Evolutionary conservation across 768 basidiomycete species (phyloP).

Genomic region (Calvatia gigantea): DNA sequence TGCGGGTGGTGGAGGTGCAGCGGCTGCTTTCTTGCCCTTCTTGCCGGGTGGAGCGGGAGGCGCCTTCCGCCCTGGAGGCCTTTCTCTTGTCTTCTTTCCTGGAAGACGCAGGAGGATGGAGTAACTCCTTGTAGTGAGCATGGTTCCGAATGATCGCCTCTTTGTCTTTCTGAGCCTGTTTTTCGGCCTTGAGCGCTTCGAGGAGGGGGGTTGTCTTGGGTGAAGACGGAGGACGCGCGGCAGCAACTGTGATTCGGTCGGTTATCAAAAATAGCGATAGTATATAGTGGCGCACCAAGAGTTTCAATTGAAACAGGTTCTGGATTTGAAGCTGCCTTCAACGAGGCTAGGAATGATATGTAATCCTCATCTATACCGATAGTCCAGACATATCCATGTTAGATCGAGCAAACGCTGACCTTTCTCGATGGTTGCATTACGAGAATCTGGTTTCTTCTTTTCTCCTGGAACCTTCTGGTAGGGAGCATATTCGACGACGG

Average conservation of each 20-base stretch:
- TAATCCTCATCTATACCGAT: conserved; percentile 69
- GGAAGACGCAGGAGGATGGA: conserved; percentile 21
- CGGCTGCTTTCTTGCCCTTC: conserved; percentile 20
- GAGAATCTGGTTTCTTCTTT: conserved; percentile 72
- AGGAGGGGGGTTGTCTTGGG: conserved; percentile 90
- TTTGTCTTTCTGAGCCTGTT: conserved; percentile 67
- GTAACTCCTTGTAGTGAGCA: conserved; percentile 61
- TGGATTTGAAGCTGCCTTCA: conserved; percentile 45
- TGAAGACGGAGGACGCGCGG: conserved; percentile 51
- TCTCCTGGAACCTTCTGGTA: conserved; percentile 82
- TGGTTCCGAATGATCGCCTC: conserved; percentile 71
- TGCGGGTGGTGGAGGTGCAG: conserved; percentile 8
- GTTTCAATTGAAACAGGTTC: conserved; percentile 66
- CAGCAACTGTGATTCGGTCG: conserved; percentile 46
- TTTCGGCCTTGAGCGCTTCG: conserved; percentile 88
- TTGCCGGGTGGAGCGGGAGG: conserved; percentile 14
- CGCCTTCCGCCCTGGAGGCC: conserved; percentile 20
- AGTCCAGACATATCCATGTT: background rate
- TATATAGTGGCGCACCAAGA: conserved; percentile 41
- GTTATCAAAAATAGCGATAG: background rate
- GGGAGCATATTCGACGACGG: conserved; percentile 92
- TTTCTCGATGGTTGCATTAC: conserved; percentile 87
- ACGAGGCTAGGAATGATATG: conserved; percentile 73
- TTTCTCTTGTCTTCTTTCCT: conserved; percentile 38
- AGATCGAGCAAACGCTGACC: conserved; percentile 41